These are phyloP conservation scores for Silene coronaria DNA, from an alignment of 179 eudicot species.

Conservation along the genomic window DNA sequence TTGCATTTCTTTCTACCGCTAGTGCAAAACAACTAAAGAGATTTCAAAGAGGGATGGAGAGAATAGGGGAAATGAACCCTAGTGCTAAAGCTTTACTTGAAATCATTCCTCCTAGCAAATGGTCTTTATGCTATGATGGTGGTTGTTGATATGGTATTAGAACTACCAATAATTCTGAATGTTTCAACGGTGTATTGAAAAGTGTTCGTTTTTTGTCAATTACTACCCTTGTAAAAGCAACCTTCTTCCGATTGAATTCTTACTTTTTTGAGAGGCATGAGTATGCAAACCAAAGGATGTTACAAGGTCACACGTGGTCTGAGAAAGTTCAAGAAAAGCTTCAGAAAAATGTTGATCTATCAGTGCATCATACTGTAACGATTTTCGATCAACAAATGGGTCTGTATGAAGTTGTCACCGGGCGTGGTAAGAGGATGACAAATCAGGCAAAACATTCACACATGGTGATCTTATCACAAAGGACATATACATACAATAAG, in stretches of 20 bases:
- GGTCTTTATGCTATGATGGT: not conserved
- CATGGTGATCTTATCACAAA: too few species aligned
- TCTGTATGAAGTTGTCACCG: not conserved
- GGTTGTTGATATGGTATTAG: not conserved
- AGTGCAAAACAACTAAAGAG: too few species aligned
- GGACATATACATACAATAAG: too few species aligned
- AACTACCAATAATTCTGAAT: not conserved
- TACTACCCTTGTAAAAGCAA: not conserved
- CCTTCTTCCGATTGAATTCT: not conserved
- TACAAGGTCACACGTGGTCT: too few species aligned
- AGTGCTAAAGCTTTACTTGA: not conserved
- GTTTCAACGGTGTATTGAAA: not conserved
- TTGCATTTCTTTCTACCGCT: too few species aligned
- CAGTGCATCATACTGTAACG: not conserved
- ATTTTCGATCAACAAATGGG: not conserved
- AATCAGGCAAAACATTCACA: not conserved
- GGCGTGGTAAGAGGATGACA: not conserved
- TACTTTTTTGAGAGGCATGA: not conserved
- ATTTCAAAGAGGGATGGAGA: too few species aligned
- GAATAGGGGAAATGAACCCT: too few species aligned
- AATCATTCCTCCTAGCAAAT: not conserved
- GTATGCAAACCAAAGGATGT: not conserved
- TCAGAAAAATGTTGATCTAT: not conserved
- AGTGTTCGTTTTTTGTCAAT: not conserved
- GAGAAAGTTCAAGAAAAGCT: not conserved